phyloP scores from a whole-genome alignment of 1,284 basidiomycete genomes.

The Ceratobasidium theobromae region DNA sequence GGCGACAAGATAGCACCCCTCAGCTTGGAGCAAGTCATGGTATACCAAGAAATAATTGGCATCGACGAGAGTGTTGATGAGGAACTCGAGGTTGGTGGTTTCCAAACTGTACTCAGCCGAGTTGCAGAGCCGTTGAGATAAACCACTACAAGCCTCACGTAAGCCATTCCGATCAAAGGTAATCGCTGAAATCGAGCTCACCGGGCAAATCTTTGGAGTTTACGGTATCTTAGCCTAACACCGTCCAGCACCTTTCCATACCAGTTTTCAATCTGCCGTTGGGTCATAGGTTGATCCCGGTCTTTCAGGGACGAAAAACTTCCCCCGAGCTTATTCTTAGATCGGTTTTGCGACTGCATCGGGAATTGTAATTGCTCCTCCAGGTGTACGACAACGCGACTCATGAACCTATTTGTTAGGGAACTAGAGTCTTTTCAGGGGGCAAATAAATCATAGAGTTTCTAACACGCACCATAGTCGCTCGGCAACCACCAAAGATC shows the following conservation, averaged over 20 bases:
- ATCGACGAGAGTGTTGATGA: conserved; percentile 80
- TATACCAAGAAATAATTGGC: conserved; percentile 96
- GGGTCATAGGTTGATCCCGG: conserved; percentile 64
- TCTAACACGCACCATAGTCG: conserved; percentile 87
- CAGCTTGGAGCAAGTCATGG: conserved; percentile 84
- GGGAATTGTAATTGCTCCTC: conserved; percentile 90
- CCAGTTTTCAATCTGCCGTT: conserved; percentile 75
- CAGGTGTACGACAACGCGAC: conserved; percentile 90
- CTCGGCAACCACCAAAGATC: conserved; percentile 90
- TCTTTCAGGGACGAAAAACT: conserved; percentile 7
- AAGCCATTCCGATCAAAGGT: background rate
- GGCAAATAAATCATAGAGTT: conserved; percentile 10
- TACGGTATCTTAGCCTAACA: conserved; percentile 89
- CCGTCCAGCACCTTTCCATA: conserved; percentile 93
- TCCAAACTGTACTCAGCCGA: conserved; percentile 93
- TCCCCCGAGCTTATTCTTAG: conserved; percentile 19
- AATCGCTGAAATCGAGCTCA: conserved; percentile 44
- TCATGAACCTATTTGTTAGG: conserved; percentile 86
- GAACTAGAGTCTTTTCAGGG: conserved; percentile 53
- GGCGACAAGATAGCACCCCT: conserved; percentile 93
- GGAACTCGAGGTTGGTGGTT: conserved; percentile 72
- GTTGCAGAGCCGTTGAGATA: conserved; percentile 89
- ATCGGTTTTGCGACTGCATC: conserved; percentile 38
- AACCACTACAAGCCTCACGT: conserved; percentile 52
- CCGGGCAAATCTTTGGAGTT: conserved; percentile 91